Evolutionary conservation across 441 rosid genomes (phyloP).

Genomic region (Pelargonium myrrhifolium): DNA sequence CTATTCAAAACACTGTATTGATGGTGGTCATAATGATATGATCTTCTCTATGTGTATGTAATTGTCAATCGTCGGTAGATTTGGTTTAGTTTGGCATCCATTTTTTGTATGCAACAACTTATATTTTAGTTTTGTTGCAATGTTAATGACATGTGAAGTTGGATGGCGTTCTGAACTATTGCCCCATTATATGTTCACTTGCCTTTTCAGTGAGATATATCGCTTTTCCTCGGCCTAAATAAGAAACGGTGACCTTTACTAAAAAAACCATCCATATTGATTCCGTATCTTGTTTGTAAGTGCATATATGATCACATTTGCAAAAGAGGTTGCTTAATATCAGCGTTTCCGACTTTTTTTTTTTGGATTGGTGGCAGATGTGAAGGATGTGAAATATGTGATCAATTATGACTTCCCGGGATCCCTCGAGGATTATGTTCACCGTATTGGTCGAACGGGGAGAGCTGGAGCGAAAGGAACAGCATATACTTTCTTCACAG

Average conservation of each 20-base stretch:
- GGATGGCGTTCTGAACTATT: not conserved
- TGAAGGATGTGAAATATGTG: slow-evolving; percentile 97
- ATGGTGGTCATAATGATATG: no score
- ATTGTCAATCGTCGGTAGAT: no score
- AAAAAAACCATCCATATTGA: no score
- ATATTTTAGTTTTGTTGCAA: no score
- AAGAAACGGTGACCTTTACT: not conserved
- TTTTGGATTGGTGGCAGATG: slow-evolving; percentile 63
- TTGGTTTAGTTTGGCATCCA: no score
- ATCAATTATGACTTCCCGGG: slow-evolving; percentile 94
- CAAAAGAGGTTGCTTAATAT: slow-evolving; percentile 42
- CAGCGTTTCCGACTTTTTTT: slow-evolving; percentile 13
- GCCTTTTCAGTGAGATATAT: not conserved
- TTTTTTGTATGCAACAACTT: no score
- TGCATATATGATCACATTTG: slow-evolving; percentile 35
- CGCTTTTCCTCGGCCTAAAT: not conserved
- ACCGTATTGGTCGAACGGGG: slow-evolving; percentile 95
- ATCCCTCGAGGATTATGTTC: slow-evolving; percentile 85
- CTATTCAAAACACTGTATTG: no score
- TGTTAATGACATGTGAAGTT: not conserved
- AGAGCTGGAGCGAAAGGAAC: slow-evolving; percentile 98
- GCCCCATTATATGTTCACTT: not conserved
- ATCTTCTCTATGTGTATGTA: no score
- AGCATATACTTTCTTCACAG: slow-evolving; percentile 78
- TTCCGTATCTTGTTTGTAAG: no score